Conservation (phyloP, 176 grass and related monocot species). For the Juncus inflexus region DNA sequence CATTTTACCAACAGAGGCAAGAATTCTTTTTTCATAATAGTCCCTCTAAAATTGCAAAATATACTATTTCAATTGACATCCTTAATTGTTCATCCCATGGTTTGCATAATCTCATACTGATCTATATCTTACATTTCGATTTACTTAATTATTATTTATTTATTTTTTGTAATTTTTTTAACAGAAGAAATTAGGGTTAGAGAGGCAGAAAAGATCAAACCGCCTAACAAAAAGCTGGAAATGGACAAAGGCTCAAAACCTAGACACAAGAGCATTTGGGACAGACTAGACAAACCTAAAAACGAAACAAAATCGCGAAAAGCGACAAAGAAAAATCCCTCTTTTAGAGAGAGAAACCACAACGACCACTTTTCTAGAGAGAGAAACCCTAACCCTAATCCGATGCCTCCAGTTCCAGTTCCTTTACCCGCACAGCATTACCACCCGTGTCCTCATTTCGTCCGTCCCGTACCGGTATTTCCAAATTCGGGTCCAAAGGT, state of each 20-base stretch:
- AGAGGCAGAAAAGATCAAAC: background rate
- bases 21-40: conserved; percentile 17
- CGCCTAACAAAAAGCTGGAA: conserved; percentile 6
- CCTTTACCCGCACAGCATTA: background rate
- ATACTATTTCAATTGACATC: too few species aligned
- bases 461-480: too few species aligned
- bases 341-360: too few species aligned
- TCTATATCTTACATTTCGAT: background rate
- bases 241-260: conserved; percentile 19
- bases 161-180: conserved; percentile 10
- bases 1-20: conserved; percentile 20
- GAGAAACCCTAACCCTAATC: background rate
- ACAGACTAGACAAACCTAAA: conserved; percentile 18
- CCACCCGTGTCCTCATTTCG: too few species aligned
- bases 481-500: too few species aligned
- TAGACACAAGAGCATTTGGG: conserved; percentile 15
- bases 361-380: conserved; percentile 17
- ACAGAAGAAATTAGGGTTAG: conserved; percentile 5
- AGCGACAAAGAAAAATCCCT: too few species aligned
- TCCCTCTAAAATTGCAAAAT: too few species aligned
- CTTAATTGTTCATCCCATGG: background rate
- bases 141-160: background rate
- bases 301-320: background rate
- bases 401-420: background rate
- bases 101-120: background rate